A percentile compares a stretch with the other conserved stretches of the same genome.
Conservation (phyloP, 2,329 filamentous ascomycete species). For the Alternaria infectoria region DNA sequence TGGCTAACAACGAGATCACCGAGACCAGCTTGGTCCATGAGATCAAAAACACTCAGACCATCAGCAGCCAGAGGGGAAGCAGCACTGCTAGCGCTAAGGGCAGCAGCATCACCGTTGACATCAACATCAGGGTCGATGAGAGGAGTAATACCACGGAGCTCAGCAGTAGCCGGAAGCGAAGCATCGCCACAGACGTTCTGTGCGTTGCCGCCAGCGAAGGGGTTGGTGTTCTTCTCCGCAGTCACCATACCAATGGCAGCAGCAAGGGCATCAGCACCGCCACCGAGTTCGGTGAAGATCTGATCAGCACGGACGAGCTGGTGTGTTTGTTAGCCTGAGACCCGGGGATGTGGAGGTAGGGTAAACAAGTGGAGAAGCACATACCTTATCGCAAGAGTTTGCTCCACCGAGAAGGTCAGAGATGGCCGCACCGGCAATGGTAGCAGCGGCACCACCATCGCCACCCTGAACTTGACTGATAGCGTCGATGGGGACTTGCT, state of each 20-base stretch:
- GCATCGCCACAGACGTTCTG: slow-evolving; percentile 68
- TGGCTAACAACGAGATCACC: slow-evolving; percentile 62
- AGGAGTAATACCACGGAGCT: slow-evolving; percentile 70
- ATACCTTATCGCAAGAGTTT: slow-evolving; percentile 69
- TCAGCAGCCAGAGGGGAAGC: slow-evolving; percentile 62
- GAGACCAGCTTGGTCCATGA: slow-evolving; percentile 68
- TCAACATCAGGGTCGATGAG: slow-evolving; percentile 69
- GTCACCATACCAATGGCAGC: slow-evolving; percentile 69
- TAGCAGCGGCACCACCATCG: slow-evolving; percentile 65
- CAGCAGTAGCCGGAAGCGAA: slow-evolving; percentile 64
- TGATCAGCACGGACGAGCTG: slow-evolving; percentile 68
- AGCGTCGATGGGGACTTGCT: slow-evolving; percentile 63
- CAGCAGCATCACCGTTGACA: slow-evolving; percentile 64
- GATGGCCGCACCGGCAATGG: slow-evolving; percentile 67
- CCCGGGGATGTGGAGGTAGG: background rate
- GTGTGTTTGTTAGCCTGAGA: background rate
- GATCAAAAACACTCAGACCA: slow-evolving; percentile 70
- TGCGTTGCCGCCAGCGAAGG: slow-evolving; percentile 64
- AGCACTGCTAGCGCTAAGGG: slow-evolving; percentile 62
- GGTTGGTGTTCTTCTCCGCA: slow-evolving; percentile 77
- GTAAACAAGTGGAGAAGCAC: background rate
- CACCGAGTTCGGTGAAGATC: slow-evolving; percentile 67
- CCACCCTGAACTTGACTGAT: slow-evolving; percentile 63
- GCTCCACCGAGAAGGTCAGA: slow-evolving; percentile 68
- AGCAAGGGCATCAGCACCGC: slow-evolving; percentile 63